Evolutionary conservation across 2,329 filamentous ascomycete genomes (phyloP).

Genomic region (Penicillium sp.): DNA sequence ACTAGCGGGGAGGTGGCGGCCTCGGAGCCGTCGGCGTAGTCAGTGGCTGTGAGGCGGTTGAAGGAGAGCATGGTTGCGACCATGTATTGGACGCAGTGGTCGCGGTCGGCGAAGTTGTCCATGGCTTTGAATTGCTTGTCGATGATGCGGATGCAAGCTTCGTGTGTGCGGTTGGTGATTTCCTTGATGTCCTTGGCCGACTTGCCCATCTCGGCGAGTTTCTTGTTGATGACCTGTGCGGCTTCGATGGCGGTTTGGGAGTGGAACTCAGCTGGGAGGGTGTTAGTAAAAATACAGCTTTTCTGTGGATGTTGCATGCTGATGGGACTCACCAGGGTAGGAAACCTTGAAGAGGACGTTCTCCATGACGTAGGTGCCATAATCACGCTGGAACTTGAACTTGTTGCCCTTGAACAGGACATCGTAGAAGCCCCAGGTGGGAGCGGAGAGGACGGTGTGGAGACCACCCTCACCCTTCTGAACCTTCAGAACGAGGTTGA

Average conservation of each 20-base stretch:
- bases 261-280: conserved; percentile 80
- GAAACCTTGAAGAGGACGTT: conserved; percentile 99
- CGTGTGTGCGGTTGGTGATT: conserved; percentile 93
- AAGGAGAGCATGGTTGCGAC: conserved; percentile 93
- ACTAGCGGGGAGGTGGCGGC: conserved; percentile 88
- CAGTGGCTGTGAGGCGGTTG: conserved; percentile 87
- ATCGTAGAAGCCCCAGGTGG: conserved; percentile 98
- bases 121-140: conserved; percentile 99
- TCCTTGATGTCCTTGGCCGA: conserved; percentile 90
- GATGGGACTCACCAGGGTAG: conserved; percentile 75
- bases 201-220: conserved; percentile 84
- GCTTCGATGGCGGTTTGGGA: conserved; percentile 98
- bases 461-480: conserved; percentile 88
- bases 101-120: conserved; percentile 99
- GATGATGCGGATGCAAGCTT: conserved; percentile 98
- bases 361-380: conserved; percentile 99
- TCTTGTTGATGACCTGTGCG: conserved; percentile 82
- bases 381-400: conserved; percentile 94
- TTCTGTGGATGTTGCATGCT: not conserved
- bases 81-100: conserved; percentile 99
- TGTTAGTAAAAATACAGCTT: conserved; percentile 4
- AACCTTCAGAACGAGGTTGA: conserved; percentile 89
- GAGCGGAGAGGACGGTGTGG: conserved; percentile 88
- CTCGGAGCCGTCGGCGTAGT: conserved; percentile 92
- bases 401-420: conserved; percentile 95